phyloP scores from a whole-genome alignment of 495 filamentous ascomycete genomes.

The Lasiosphaeria ovina region DNA sequence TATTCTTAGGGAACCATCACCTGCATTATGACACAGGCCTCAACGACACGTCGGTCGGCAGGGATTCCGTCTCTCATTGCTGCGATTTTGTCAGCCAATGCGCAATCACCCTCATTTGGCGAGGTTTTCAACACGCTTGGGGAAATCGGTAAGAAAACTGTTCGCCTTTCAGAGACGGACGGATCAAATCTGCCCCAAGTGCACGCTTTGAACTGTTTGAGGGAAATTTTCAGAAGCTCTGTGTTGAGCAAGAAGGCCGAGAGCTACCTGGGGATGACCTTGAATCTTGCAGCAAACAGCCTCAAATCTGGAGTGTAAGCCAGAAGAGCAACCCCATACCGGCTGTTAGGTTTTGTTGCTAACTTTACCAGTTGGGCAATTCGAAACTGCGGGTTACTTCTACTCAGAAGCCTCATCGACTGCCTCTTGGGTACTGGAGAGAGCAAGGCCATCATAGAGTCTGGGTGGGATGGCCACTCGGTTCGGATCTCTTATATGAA shows the following conservation, averaged over 20 bases:
- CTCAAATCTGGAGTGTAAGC: constrained; percentile 65
- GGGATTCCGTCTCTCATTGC: constrained; percentile 84
- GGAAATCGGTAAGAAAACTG: constrained; percentile 55
- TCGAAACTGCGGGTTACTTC: constrained; percentile 85
- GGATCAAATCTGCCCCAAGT: constrained; percentile 79
- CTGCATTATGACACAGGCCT: constrained; percentile 66
- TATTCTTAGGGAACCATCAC: constrained; percentile 52
- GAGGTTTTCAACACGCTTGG: constrained; percentile 49
- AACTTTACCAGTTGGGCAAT: constrained; percentile 72
- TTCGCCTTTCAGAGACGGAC: constrained; percentile 51
- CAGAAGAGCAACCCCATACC: constrained; percentile 14
- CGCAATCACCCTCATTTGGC: constrained; percentile 48
- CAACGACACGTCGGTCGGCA: constrained; percentile 87
- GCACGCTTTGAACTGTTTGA: constrained; percentile 87
- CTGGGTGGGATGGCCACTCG: constrained; percentile 50
- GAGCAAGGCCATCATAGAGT: constrained; percentile 48
- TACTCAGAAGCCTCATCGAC: constrained; percentile 79
- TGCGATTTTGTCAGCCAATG: constrained; percentile 64
- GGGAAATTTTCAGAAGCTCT: constrained; percentile 80
- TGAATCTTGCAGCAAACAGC: constrained; percentile 71
- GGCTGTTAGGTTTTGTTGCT: constrained; percentile 12
- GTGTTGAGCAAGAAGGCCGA: constrained; percentile 63
- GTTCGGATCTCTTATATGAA: constrained; percentile 62
- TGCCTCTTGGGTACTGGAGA: constrained; percentile 68
- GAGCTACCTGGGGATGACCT: constrained; percentile 63